phyloP scores from a whole-genome alignment of 306 rosid species.

The Prunus mira region DNA sequence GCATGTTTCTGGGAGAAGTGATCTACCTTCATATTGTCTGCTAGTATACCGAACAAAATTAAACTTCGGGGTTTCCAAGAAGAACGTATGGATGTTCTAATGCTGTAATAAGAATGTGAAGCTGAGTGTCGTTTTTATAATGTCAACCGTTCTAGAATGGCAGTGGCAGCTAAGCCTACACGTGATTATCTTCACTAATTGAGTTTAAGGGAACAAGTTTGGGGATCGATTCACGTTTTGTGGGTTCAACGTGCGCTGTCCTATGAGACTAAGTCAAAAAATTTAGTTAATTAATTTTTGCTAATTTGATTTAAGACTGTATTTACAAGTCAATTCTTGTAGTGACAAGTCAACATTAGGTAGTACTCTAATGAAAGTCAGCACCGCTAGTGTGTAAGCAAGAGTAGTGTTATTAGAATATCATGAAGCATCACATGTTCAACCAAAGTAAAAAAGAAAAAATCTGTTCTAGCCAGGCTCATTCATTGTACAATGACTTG shows the following conservation, averaged over 20 bases:
- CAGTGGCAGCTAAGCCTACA: neutral
- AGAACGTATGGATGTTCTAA: neutral
- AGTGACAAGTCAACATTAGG: neutral
- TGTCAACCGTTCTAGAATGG: neutral
- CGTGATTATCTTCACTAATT: neutral
- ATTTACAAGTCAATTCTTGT: neutral
- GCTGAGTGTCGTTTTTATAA: neutral
- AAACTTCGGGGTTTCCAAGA: neutral
- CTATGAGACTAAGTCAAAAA: no score
- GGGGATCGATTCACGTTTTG: slow-evolving; percentile 15
- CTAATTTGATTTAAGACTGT: neutral
- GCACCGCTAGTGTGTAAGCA: no score
- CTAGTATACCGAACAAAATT: neutral
- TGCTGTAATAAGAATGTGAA: neutral
- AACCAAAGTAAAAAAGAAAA: no score
- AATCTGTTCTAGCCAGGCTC: no score
- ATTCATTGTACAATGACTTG: no score
- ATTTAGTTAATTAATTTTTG: no score
- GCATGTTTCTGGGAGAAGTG: neutral
- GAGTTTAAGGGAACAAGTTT: neutral
- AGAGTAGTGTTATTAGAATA: no score
- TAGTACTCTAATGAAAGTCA: no score
- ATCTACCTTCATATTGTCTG: neutral
- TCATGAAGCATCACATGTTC: no score
- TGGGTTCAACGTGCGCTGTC: slow-evolving; percentile 7